Conservation (phyloP, 305 asterid species). For the Striga hermonthica region DNA sequence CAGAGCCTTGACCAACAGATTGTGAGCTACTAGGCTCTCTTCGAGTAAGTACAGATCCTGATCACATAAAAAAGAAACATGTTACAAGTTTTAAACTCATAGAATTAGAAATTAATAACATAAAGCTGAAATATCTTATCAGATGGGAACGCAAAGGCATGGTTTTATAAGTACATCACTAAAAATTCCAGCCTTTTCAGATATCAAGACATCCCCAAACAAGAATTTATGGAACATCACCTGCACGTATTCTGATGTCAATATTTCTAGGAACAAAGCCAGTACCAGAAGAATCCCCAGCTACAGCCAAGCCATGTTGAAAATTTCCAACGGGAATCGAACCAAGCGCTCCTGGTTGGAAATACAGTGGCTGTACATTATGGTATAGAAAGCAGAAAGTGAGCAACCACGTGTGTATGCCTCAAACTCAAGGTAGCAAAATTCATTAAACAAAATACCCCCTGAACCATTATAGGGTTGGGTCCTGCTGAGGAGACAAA, state of each 20-base stretch:
- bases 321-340: constrained; percentile 62
- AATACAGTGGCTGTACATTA: constrained; percentile 62
- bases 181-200: constrained; percentile 12
- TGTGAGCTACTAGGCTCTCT: constrained; percentile 60
- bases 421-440: constrained; percentile 18
- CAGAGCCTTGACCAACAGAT: constrained; percentile 51
- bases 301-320: constrained; percentile 56
- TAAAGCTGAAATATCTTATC: not conserved
- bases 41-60: constrained; percentile 66
- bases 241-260: constrained; percentile 95
- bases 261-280: constrained; percentile 50
- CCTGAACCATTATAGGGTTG: constrained; percentile 98
- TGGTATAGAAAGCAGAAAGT: constrained; percentile 25
- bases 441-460: constrained; percentile 30
- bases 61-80: constrained; percentile 26
- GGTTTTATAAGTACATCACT: not conserved
- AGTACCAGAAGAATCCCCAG: constrained; percentile 58
- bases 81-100: not conserved
- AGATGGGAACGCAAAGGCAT: constrained; percentile 6
- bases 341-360: constrained; percentile 66
- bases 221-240: constrained; percentile 35
- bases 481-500: constrained; percentile 80
- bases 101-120: not conserved
- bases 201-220: constrained; percentile 9
- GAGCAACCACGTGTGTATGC: constrained; percentile 23